Evolutionary conservation across 2,329 filamentous ascomycete species (phyloP), one percentile per base, ranked within the genome.

Genomic region (Phialocephala subalpina): DNA sequence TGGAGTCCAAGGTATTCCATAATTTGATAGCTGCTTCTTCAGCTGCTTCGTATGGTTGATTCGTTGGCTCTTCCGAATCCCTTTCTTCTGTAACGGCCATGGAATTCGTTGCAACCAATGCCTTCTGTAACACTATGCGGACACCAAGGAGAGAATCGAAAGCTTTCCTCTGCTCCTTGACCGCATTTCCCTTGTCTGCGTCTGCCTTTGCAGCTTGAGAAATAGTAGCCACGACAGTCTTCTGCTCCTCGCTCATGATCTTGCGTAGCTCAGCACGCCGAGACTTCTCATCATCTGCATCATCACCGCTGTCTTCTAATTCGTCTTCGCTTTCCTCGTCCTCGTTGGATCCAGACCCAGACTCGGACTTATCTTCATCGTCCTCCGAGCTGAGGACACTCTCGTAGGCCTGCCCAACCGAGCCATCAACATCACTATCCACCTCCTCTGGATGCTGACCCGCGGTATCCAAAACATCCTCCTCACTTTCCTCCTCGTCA

Each of bases 101-200:
- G 0, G 93, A 91, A 78, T 97, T 97, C 29, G 90, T 87, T 0
- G 92, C 90, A 18, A 96, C 86, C 16, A 99, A 81, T 1, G 92
- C 93, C 78, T 97, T 98, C 78, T 99, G 97, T 20, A 99, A 81
- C 67, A 95, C 92, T 75, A 99, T 97, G 22, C 96, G 90, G 16
- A 94, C 87, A 79, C 97, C 97, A 36, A 99, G 85, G 0, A 98
- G 86, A 0, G 92, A 88, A 72, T 98, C 95, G 75, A 97, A 99
- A 0, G 90, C 88, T 68, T 90, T 90, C 60, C 94, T 89, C 80
- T 99, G 96, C 64, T 89, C 84, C 73, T 94, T 95, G 42, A 99
- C 92, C 0, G 95, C 95, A 62, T 86, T 81, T 14, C 96, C 96
- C 79, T 98, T 98, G 49, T 90, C 87, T 4, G 91, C 88, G 76